Base-by-base conservation (phyloP, 139 green algal genomes). In the Tetraselmis chui region DNA sequence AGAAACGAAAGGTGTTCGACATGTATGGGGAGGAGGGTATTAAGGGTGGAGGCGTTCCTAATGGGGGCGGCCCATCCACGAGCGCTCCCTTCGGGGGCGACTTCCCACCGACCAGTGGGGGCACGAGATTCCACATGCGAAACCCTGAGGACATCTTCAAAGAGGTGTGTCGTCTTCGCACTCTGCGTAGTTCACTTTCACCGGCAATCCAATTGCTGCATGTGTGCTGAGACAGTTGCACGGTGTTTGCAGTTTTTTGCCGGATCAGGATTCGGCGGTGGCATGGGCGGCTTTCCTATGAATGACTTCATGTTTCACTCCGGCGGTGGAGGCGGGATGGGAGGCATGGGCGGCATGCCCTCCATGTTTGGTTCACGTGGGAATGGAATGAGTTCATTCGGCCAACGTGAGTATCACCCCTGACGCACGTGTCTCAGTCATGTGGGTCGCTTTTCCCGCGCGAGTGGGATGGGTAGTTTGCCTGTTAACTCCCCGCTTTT, bases 1-100 rank as follows among this genome's bases (percentile, higher is more conserved):
- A 97, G 26, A 98, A 98, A 87, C 85, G 89, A 0, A 84, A 94
- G 78, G 77, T 96, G 0, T 97, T 95, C 81, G 94, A 97, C 82
- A 77, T 83, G 30, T 94, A 88, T 86, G 94, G 94, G 0, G 93
- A 97, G 87, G 93, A 98, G 84, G 94, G 94, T 0, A 87, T 98
- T 0, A 98, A 98, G 81, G 29, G 84, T 28, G 89, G 90, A n/a
- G 59, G 32, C 23, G 78, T 80, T 2, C 80, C 82, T 28, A 77
- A 83, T 59, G 84, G 85, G 11, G 79, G 29, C 26, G 87, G 82
- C 5, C 79, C 80, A 5, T 32, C 45, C 1, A 74, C 28, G 0
- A 85, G 82, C 29, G 79, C 32, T 0, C 76, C 32, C 23, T 76
- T 79, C 1, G 82, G 84, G 31, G 86, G 86, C 11, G 85, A 82